Base-by-base conservation (phyloP, 192 early-diverging fungal genomes). In the Backusella parvicylindrica region DNA sequence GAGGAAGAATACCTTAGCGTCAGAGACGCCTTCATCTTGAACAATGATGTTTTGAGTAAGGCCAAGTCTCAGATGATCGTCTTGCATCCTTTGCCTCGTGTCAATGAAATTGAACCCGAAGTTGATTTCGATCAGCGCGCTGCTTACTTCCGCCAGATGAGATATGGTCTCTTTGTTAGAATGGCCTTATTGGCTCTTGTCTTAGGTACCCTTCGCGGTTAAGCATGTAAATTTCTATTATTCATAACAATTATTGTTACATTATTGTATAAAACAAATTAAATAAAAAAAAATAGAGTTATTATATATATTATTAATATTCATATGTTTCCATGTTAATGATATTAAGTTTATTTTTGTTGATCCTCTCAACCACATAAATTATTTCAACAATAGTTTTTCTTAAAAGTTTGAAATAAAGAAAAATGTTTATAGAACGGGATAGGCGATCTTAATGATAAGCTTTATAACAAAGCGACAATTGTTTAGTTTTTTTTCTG, bases 61-160 rank as follows among this genome's bases (percentile, higher is more conserved):
- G 95, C 95, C 74, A 98, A 99, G 88, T 81, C 90, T 64, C 92
- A 96, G 80, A 98, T 99, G 98, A 93, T 98, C 75, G 92, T 99
- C 65, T 96, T 99, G 96, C 97, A 99, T 88, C 96, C 97, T 71
- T 85, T 99, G 77, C 97, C 97, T 8, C 89, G 97, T 77, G 90
- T 98, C 31, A 88, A 91, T 31, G 98, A 98, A 84, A 97, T 99
- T 81, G 94, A 95, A 64, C 94, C 93, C 40, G 97, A 99, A 80
- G 96, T 99, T 36, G 98, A 99, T 81, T 97, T 96, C 72, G 98
- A 99, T 83, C 95, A 92, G 78, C 88, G 98, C 31, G 96, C 98
- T 23, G 96, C 95, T 16, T 99, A 99, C 85, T 99, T 99, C 89
- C 87, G 97, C 69, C 98, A 99, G 83, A 98, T 99, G 98, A 87